These are phyloP conservation scores for Diutina rugosa DNA, from an alignment of 1,139 yeast species.

Conservation along the genomic window DNA sequence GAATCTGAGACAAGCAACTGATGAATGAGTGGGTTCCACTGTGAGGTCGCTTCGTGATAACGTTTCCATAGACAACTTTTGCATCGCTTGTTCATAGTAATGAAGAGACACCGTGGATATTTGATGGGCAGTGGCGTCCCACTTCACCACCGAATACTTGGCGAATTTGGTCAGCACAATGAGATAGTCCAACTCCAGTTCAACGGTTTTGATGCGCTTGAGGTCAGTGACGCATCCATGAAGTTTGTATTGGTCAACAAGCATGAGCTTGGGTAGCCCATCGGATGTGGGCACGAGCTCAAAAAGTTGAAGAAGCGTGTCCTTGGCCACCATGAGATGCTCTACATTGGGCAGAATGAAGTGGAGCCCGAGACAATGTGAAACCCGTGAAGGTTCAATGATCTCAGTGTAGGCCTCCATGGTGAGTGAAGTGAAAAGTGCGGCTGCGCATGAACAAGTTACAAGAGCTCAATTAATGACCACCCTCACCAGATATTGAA, in stretches of 20 bases:
- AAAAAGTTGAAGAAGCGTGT: constrained; percentile 61
- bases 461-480: not conserved
- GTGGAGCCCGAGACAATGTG: constrained; percentile 48
- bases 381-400: constrained; percentile 65
- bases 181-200: constrained; percentile 43
- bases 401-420: constrained; percentile 84
- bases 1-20: constrained; percentile 53
- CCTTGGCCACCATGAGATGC: constrained; percentile 60
- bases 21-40: constrained; percentile 48
- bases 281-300: constrained; percentile 21
- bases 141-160: constrained; percentile 61
- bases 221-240: constrained; percentile 61
- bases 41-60: constrained; percentile 35
- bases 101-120: constrained; percentile 72
- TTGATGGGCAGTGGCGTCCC: constrained; percentile 43
- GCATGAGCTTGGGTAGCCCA: constrained; percentile 23
- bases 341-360: constrained; percentile 38
- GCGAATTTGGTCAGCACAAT: constrained; percentile 63
- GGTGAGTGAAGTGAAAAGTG: not conserved
- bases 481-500: no score
- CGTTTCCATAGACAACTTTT: constrained; percentile 34
- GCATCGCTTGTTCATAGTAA: constrained; percentile 66
- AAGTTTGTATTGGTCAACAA: constrained; percentile 55
- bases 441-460: not conserved
- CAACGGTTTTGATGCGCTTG: constrained; percentile 37